Base-by-base conservation (phyloP, 83 land plant genomes). In the Thuja plicata region DNA sequence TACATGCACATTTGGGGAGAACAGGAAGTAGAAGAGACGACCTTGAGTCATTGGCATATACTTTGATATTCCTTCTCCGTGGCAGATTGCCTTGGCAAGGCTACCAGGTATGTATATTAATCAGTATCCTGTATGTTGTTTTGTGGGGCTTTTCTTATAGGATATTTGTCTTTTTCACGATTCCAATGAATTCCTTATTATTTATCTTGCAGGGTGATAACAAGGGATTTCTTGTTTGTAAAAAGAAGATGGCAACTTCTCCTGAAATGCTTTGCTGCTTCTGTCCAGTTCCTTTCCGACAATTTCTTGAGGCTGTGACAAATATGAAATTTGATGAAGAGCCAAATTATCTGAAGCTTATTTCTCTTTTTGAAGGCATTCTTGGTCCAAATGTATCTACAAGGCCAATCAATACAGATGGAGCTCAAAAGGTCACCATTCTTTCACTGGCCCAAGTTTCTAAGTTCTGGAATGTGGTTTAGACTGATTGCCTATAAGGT, bases 61-160 rank as follows among this genome's bases (percentile, higher is more conserved):
- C 99, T 19, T 89, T 98, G 40, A 90, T 98, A 62, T 97, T 98
- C 88, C 95, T 98, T 83, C 92, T 95, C 21, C 93, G 94, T 17
- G 99, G 99, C 37, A 92, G 96, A 70, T 88, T 98, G 84, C 99
- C 99, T 30, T 98, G 99, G 99, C 99, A 98, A 91, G 99, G 99
- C 9, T 98, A 94, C 88, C 99, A 98, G 97, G 99, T 97, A 84
- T 24, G 43, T 71, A 41, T 84, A 11, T 4, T 86, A 27, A 48
- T 55, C 8, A 50, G 45, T 76, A 34, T 88, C 43, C 38, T 88
- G 27, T 84, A 21, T 37, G 27, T 71, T 34, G 52, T 45, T 89
- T 86, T 24, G 27, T 21, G 40, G 45, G n/a, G 21, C 38, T 46
- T 83, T 10, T 12, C 13, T 88, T 84, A 17, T n/a, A 57, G 38